Conservation (phyloP, 768 basidiomycete species). For the Trametes gibbosa region DNA sequence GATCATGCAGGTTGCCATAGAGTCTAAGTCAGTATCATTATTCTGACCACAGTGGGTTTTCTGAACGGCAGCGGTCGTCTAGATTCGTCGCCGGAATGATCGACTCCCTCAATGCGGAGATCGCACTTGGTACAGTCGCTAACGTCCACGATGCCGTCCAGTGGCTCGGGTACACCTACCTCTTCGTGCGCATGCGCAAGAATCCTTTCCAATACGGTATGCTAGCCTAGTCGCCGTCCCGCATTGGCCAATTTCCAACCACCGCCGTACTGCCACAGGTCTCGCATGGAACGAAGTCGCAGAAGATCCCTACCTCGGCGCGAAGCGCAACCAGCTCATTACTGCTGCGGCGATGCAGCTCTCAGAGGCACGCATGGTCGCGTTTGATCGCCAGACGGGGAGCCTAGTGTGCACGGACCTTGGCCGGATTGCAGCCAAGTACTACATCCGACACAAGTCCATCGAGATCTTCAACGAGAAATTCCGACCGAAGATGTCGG, state of each 20-base stretch:
- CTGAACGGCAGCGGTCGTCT: neutral
- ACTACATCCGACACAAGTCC: conserved; percentile 85
- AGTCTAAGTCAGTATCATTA: conserved; percentile 70
- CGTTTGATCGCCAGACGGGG: conserved; percentile 57
- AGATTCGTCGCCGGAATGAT: conserved; percentile 81
- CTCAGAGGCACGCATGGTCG: conserved; percentile 75
- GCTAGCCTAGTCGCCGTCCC: neutral
- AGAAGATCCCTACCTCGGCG: conserved; percentile 73
- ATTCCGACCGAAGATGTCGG: conserved; percentile 82
- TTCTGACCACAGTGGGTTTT: neutral
- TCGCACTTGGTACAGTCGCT: conserved; percentile 90
- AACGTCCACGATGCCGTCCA: conserved; percentile 82
- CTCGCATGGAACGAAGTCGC: conserved; percentile 62
- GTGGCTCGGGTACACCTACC: conserved; percentile 97
- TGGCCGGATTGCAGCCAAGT: conserved; percentile 95
- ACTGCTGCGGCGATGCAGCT: conserved; percentile 64
- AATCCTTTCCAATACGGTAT: conserved; percentile 86
- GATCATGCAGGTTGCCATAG: conserved; percentile 76
- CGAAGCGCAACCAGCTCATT: conserved; percentile 68
- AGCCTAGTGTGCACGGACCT: conserved; percentile 79
- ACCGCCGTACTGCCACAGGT: conserved; percentile 42
- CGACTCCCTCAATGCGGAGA: conserved; percentile 93
- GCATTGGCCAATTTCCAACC: neutral
- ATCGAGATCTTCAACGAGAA: conserved; percentile 82
- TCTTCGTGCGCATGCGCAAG: conserved; percentile 91